Base-by-base conservation (phyloP, 2,329 filamentous ascomycete genomes). In the Alternaria gaisen region DNA sequence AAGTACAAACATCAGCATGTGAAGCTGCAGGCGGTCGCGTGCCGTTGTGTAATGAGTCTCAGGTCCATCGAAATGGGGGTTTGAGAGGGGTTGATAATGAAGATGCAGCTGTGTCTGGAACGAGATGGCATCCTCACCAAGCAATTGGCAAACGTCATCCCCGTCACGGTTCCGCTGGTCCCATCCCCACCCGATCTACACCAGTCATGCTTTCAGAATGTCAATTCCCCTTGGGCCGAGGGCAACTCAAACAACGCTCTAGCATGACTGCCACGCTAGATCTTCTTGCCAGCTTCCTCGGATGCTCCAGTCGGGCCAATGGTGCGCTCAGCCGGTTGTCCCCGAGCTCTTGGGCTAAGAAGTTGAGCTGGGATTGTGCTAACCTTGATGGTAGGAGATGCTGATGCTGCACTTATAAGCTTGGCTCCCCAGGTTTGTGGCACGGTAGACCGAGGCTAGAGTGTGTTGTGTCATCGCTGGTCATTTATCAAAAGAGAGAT, bases 71-170 rank as follows among this genome's bases (percentile, higher is more conserved):
- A 43, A 18, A 38, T 44, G 16, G n/a, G 18, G 18, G 9, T 8
- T 6, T 22, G 40, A 20, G 20, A 38, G 26, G 28, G 18, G 18
- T 28, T 42, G 3, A 53, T 48, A 24, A 26, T 4, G 22, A 44
- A 28, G 30, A 55, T 56, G 44, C 38, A 34, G 26, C 57, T n/a
- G 48, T 51, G 57, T 50, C 52, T 28, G 18, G 5, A 41, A 57
- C 28, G 40, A 63, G 48, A 22, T 56, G 63, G 58, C 16, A 50
- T 53, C 28, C 28, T 43, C 42, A 30, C 61, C 68, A 74, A 73
- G 69, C 65, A 64, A 76, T 73, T 76, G 71, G 73, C 73, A 66
- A 75, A 75, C 74, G 74, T 77, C 74, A 77, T 76, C 51, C 66
- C 61, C 65, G 67, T 68, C 63, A 62, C 59, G 47, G 59, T 58